phyloP scores from a whole-genome alignment of 495 filamentous ascomycete species.

The Daldinia concentrica region DNA sequence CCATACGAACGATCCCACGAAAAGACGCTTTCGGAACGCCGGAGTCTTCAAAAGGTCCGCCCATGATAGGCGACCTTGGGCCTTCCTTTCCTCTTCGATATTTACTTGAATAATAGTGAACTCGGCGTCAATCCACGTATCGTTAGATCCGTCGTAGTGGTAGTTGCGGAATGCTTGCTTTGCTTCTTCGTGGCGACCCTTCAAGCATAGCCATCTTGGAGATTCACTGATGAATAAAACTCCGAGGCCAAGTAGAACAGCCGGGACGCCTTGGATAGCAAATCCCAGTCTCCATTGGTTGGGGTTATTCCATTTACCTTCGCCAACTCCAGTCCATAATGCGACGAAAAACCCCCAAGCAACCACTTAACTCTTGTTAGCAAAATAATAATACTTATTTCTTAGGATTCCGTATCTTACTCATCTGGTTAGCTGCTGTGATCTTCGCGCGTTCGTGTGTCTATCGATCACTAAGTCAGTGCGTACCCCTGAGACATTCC shows the following conservation, averaged over 20 bases:
- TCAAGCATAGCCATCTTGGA: slow-evolving; percentile 66
- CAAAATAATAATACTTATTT: not conserved
- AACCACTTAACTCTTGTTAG: slow-evolving; percentile 55
- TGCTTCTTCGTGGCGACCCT: slow-evolving; percentile 57
- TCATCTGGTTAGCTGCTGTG: slow-evolving; percentile 55
- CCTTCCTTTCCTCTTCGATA: slow-evolving; percentile 52
- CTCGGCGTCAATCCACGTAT: slow-evolving; percentile 57
- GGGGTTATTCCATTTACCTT: slow-evolving; percentile 47
- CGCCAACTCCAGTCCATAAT: slow-evolving; percentile 55
- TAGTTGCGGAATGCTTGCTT: slow-evolving; percentile 54
- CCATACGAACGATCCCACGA: slow-evolving; percentile 63
- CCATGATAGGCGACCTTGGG: slow-evolving; percentile 54
- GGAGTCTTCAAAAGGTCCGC: slow-evolving; percentile 55
- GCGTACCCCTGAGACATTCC: too few species aligned
- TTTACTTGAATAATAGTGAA: slow-evolving; percentile 57
- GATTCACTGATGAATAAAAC: slow-evolving; percentile 64
- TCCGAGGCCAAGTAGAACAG: slow-evolving; percentile 58
- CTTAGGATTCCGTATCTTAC: slow-evolving; percentile 9
- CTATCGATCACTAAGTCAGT: slow-evolving; percentile 49
- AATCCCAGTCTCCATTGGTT: slow-evolving; percentile 66
- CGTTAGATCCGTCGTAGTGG: slow-evolving; percentile 58
- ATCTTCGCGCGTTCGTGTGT: slow-evolving; percentile 60
- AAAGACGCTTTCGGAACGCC: slow-evolving; percentile 57
- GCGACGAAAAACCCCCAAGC: slow-evolving; percentile 62
- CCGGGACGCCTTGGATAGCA: slow-evolving; percentile 62